phyloP scores from a whole-genome alignment of 225 moss, liverwort and hornwort species.

The Pseudoscleropodium purum region DNA sequence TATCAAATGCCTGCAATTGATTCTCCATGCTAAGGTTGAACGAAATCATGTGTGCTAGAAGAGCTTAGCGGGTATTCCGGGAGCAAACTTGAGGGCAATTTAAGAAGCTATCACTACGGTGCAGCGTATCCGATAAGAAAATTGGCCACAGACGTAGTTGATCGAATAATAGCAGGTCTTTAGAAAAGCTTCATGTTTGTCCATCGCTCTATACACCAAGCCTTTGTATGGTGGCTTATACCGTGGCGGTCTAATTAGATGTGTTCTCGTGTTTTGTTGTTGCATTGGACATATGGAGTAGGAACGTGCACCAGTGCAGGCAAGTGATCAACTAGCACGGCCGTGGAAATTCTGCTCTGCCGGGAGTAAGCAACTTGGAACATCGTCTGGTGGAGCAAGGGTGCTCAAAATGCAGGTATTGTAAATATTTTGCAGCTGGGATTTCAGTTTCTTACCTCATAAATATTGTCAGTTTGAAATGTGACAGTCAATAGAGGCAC shows the following conservation, averaged over 20 bases:
- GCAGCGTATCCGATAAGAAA: not conserved
- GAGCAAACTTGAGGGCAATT: not conserved
- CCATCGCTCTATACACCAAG: not conserved
- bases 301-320: not conserved
- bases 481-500: not conserved
- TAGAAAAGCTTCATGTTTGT: not conserved
- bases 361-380: not conserved
- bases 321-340: not conserved
- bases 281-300: not conserved
- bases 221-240: not conserved
- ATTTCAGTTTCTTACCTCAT: not conserved
- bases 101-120: not conserved
- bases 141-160: not conserved
- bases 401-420: slow-evolving; percentile 17
- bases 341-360: not conserved
- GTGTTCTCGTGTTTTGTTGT: not conserved
- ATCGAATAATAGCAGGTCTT: not conserved
- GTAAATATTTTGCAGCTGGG: not conserved
- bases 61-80: too few relatives aligned
- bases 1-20: not conserved
- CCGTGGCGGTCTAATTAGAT: not conserved
- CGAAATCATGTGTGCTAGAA: not conserved
- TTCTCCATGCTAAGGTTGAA: not conserved
- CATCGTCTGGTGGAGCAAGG: not conserved
- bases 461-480: not conserved